phyloP scores from a whole-genome alignment of 2,329 filamentous ascomycete species.

The Colletotrichum theobromicola region DNA sequence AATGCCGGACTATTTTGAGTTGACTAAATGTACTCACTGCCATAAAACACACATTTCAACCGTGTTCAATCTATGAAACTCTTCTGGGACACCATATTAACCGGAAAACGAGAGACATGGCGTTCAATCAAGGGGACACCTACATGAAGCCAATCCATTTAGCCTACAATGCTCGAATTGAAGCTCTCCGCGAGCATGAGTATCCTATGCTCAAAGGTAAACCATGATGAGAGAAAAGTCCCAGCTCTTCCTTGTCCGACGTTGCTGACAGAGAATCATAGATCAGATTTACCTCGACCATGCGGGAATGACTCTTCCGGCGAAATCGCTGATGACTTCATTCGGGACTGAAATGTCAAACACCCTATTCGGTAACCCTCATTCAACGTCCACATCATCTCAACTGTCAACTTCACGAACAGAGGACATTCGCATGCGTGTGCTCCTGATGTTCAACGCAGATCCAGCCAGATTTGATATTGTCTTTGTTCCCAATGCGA shows the following conservation, averaged over 20 bases:
- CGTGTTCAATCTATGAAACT: background rate
- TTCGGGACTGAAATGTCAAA: conserved; percentile 60
- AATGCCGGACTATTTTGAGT: background rate
- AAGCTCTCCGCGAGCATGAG: background rate
- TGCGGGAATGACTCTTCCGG: conserved; percentile 62
- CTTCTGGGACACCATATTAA: background rate
- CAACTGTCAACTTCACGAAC: background rate
- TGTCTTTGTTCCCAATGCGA: conserved; percentile 67
- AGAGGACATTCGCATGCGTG: conserved; percentile 32
- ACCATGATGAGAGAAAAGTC: background rate
- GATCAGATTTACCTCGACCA: conserved; percentile 60
- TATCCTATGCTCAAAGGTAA: background rate
- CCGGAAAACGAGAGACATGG: background rate
- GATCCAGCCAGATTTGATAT: conserved; percentile 64
- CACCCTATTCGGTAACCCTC: conserved; percentile 71
- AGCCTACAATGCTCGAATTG: background rate
- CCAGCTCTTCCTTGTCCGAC: background rate
- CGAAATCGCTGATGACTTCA: conserved; percentile 59
- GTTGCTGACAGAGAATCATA: background rate
- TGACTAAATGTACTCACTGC: background rate
- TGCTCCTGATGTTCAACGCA: conserved; percentile 64
- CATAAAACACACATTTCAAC: background rate
- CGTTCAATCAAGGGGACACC: background rate
- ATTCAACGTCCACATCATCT: conserved; percentile 54
- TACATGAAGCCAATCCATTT: no score